Percentiles rank a stretch among this genome's conserved stretches.
These are phyloP conservation scores for Vachellia collinsii DNA, from an alignment of 306 rosid genomes.

Conservation along the genomic window DNA sequence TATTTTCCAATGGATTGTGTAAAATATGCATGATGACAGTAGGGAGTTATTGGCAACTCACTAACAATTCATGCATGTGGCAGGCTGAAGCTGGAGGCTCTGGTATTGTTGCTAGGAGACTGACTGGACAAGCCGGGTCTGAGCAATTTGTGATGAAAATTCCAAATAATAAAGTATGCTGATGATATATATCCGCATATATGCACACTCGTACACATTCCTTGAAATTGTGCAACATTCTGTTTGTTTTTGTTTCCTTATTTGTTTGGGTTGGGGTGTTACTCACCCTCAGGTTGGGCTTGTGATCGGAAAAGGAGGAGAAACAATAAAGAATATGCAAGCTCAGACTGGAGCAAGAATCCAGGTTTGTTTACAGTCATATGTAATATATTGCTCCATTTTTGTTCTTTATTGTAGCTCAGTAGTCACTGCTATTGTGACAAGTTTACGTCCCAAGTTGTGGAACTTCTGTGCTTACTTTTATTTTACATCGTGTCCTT, in stretches of 20 bases:
- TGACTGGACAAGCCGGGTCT: slow-evolving; percentile 74
- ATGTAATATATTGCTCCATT: not conserved
- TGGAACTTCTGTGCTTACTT: not conserved
- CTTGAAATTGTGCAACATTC: not conserved
- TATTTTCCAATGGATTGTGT: not conserved
- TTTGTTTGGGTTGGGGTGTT: slow-evolving; percentile 15
- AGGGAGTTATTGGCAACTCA: not conserved
- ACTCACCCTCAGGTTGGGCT: slow-evolving; percentile 78
- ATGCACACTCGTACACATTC: not conserved
- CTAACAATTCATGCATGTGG: slow-evolving; percentile 13
- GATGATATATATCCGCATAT: not conserved
- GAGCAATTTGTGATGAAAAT: slow-evolving; percentile 76
- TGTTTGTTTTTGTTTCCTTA: not conserved
- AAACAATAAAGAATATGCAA: slow-evolving; percentile 93
- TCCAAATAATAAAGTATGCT: slow-evolving; percentile 87
- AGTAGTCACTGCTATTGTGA: not conserved
- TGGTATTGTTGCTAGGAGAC: slow-evolving; percentile 65
- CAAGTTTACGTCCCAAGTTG: not conserved
- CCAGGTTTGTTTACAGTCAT: slow-evolving; percentile 57
- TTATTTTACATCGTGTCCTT: not conserved
- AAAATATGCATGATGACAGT: not conserved
- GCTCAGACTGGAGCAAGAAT: slow-evolving; percentile 86
- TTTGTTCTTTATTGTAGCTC: not conserved
- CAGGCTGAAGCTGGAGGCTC: slow-evolving; percentile 99
- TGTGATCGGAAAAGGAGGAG: slow-evolving; percentile 97